A percentile compares a stretch with the other conserved stretches of the same genome.
phyloP scores from a whole-genome alignment of 805 yeast species.

The Saccharomycopsis lassenensis region DNA sequence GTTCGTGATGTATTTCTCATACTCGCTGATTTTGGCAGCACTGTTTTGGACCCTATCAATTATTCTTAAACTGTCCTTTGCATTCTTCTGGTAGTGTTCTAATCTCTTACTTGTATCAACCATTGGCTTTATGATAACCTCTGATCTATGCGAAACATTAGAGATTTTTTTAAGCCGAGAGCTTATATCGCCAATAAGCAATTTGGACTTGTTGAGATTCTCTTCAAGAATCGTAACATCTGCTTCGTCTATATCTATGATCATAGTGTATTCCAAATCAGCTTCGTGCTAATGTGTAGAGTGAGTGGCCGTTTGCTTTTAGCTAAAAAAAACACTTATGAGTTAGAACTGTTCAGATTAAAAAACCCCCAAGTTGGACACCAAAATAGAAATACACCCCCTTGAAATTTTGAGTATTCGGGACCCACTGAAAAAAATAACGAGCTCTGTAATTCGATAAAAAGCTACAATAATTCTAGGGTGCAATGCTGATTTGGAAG shows the following conservation, averaged over 20 bases:
- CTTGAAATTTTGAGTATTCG: too few species aligned
- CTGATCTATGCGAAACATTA: constrained; percentile 42
- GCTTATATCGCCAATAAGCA: constrained; percentile 43
- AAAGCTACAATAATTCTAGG: too few species aligned
- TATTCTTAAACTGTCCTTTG: constrained; percentile 41
- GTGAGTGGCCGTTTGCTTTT: too few species aligned
- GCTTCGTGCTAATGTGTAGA: too few species aligned
- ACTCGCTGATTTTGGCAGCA: constrained; percentile 34
- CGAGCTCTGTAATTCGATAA: too few species aligned
- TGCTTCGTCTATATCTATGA: constrained; percentile 61
- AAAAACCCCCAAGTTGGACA: too few species aligned
- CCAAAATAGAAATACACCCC: too few species aligned
- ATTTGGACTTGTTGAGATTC: constrained; percentile 48
- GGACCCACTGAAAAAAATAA: too few species aligned
- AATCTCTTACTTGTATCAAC: constrained; percentile 49
- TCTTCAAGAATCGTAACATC: constrained; percentile 77
- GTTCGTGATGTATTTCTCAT: constrained; percentile 27
- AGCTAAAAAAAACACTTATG: too few species aligned
- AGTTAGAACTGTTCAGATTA: too few species aligned
- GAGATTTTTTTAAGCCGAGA: constrained; percentile 45
- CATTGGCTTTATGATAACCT: constrained; percentile 60
- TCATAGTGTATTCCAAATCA: too few species aligned
- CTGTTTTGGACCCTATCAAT: constrained; percentile 39
- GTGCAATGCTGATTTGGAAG: too few species aligned
- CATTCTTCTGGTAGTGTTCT: constrained; percentile 43